These are phyloP conservation scores for Lumnitzera racemosa DNA, from an alignment of 345 rosid genomes.

Conservation along the genomic window DNA sequence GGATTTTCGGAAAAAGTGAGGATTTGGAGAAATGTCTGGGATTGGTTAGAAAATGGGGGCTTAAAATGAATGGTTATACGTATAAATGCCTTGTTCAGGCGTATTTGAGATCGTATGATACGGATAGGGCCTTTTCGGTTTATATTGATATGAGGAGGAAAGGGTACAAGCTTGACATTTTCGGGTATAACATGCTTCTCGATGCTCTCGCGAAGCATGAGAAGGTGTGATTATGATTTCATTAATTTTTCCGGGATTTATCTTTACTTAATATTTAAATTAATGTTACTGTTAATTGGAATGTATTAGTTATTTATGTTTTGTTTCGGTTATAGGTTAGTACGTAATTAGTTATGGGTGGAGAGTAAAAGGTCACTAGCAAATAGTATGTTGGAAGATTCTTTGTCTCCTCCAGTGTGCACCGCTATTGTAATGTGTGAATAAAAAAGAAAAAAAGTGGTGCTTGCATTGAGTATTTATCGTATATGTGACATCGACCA, in stretches of 20 bases:
- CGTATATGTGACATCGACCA: no score
- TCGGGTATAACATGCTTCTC: conserved; percentile 83
- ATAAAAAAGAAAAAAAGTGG: no score
- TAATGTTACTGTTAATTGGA: not conserved
- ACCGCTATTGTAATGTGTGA: no score
- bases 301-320: not conserved
- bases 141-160: conserved; percentile 64
- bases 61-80: conserved; percentile 68
- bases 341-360: not conserved
- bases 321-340: not conserved
- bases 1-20: conserved; percentile 45
- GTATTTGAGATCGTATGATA: conserved; percentile 55
- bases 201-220: conserved; percentile 75
- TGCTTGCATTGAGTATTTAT: no score
- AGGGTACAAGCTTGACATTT: conserved; percentile 63
- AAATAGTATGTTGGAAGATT: no score
- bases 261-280: not conserved
- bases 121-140: conserved; percentile 41
- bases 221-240: conserved; percentile 34
- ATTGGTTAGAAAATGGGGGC: conserved; percentile 61
- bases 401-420: no score
- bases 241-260: no score
- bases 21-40: conserved; percentile 50
- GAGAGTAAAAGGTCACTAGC: no score
- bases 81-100: conserved; percentile 85